A percentile compares a stretch with the other conserved stretches of the same genome.
Evolutionary conservation across 345 rosid species (phyloP).

Genomic region (Gossypium herbaceum): DNA sequence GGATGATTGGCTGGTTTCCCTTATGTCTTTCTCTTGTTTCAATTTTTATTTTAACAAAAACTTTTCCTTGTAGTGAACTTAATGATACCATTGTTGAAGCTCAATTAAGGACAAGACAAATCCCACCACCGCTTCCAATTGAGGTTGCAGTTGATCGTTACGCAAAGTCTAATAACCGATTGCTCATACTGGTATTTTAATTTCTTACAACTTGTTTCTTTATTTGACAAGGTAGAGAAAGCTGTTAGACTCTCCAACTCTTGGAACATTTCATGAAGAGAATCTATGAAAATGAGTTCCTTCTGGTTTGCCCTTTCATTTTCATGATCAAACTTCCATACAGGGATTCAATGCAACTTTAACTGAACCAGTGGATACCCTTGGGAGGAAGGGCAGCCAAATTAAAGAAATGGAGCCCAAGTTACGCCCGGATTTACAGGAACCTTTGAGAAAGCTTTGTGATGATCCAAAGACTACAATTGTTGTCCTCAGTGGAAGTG

Average conservation of each 20-base stretch:
- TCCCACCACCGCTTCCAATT: slow-evolving; percentile 47
- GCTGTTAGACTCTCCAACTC: neutral
- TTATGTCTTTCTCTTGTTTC: slow-evolving; percentile 2
- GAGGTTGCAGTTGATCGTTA: slow-evolving; percentile 34
- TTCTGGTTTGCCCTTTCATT: neutral
- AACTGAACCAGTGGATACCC: slow-evolving; percentile 40
- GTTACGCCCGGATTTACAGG: slow-evolving; percentile 41
- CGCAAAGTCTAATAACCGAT: slow-evolving; percentile 35
- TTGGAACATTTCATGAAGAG: slow-evolving; percentile 1
- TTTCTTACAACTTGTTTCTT: neutral
- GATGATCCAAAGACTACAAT: slow-evolving; percentile 43
- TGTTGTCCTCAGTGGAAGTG: slow-evolving; percentile 56
- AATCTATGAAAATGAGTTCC: neutral
- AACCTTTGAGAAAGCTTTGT: slow-evolving; percentile 42
- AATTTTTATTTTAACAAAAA: neutral
- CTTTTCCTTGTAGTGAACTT: slow-evolving; percentile 42
- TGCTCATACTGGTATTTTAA: slow-evolving; percentile 47
- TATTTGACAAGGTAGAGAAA: neutral
- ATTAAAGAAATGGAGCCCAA: slow-evolving; percentile 50
- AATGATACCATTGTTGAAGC: slow-evolving; percentile 60
- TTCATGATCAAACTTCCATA: slow-evolving; percentile 8
- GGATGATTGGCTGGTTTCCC: neutral
- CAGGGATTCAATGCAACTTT: slow-evolving; percentile 54
- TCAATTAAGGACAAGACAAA: slow-evolving; percentile 44
- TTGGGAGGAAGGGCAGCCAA: slow-evolving; percentile 44